Evolutionary conservation across 306 rosid species (phyloP), one percentile per base, ranked within the genome.

Genomic region (Cicer pinnatifidum): DNA sequence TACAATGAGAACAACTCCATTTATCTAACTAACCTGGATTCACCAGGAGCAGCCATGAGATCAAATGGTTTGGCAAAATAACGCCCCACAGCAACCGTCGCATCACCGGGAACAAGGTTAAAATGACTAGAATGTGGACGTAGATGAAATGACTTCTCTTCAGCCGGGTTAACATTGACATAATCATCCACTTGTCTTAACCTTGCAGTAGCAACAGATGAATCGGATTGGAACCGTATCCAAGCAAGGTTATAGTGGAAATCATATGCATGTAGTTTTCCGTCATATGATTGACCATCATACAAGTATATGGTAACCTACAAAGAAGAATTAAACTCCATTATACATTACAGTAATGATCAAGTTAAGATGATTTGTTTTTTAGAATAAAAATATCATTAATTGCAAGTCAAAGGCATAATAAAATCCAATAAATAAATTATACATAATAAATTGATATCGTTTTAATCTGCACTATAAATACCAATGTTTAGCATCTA

Each of bases 31-130:
- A 7, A 60, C 67, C 0, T 11, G 45, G 12, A 60, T 35, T 35
- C 44, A 60, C 67, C 67, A 6, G 67, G 48, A 62, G 17, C 17
- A 16, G 0, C 0, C 17, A 16, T 16, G 17, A 16, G 33, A 39
- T 62, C 69, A 62, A 62, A 62, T 16, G 50, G 50, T 39, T 62
- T 13, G 28, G 33, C 28, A 62, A 62, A 62, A 62, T 62, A 62
- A 15, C 69, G 69, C 33, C 48, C 69, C 17, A 16, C 17, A 16
- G 0, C 17, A 16, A 60, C 45, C n/a, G 37, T 60, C 37, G 67
- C 11, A 35, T 12, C 20, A 62, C 48, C 48, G 13, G 68, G 68
- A 62, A 62, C 48, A 62, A 62, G 48, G 68, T 15, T 62, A 15
- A 38, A 39, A 62, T 62, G 68, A 47, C 8, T 38, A 38, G 48